Evolutionary conservation across 2,329 filamentous ascomycete genomes (phyloP).

Genomic region (Epichloe sp.): DNA sequence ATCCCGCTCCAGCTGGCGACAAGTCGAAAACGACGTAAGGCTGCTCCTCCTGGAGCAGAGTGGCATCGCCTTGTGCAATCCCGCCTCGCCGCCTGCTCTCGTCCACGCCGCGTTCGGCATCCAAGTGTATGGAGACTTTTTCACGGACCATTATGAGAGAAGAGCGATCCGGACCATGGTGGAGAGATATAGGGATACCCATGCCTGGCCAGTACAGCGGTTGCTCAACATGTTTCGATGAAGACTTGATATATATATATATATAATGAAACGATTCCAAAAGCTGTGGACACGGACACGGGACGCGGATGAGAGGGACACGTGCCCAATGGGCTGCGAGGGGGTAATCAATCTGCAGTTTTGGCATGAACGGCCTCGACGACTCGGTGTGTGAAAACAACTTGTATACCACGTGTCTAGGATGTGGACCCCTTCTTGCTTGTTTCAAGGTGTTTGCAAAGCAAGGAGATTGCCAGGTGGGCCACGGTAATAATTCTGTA

Average conservation of each 20-base stretch:
- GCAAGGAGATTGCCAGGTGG: too few relatives aligned
- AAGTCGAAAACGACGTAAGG: slow-evolving; percentile 25
- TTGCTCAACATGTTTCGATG: slow-evolving; percentile 22
- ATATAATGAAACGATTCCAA: neutral
- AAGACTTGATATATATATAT: neutral
- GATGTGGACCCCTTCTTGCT: too few relatives aligned
- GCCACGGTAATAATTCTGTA: too few relatives aligned
- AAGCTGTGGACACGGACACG: neutral
- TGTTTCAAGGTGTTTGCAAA: too few relatives aligned
- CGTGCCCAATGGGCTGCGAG: neutral
- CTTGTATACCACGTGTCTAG: too few relatives aligned
- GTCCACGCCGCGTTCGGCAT: slow-evolving; percentile 27
- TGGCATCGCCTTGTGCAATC: slow-evolving; percentile 27
- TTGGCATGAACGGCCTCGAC: too few relatives aligned
- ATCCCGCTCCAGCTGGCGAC: slow-evolving; percentile 19
- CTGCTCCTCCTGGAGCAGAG: slow-evolving; percentile 25
- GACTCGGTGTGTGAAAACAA: too few relatives aligned
- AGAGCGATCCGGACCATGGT: slow-evolving; percentile 24
- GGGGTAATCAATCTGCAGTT: too few relatives aligned
- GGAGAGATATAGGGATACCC: slow-evolving; percentile 30
- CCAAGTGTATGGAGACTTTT: slow-evolving; percentile 28
- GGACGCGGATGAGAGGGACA: neutral
- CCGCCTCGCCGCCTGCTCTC: slow-evolving; percentile 23
- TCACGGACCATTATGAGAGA: slow-evolving; percentile 26
- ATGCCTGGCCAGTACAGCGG: slow-evolving; percentile 26